Base-by-base conservation (phyloP, 345 rosid species). In the Hypericum androsaemum region DNA sequence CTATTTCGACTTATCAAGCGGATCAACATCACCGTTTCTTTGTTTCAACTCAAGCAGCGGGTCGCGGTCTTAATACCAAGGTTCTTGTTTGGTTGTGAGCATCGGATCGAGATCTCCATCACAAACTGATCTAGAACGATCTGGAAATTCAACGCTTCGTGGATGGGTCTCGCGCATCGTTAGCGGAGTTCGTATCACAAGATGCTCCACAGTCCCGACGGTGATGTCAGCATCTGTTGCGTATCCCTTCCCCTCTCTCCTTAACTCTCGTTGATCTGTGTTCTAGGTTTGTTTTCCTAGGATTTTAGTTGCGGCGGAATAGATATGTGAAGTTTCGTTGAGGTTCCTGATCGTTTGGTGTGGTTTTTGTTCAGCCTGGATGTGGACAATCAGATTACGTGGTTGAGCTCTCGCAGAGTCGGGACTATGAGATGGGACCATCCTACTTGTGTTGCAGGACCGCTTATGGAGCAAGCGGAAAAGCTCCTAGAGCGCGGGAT, bases 401-500 rank as follows among this genome's bases (percentile, higher is more conserved):
- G 97, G 97, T 92, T 3, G 94, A 92, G 47, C 73, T 88, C 6
- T 94, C 97, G 7, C 64, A 83, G 50, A 94, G 99, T 65, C 97
- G 85, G 80, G 97, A 94, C 69, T 94, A 88, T 37, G 99, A 88
- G 61, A 94, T 94, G 97, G 54, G 99, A 94, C 72, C 97, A 97
- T 17, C 88, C 99, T 5, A 94, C 97, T 41, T 95, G 99, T 50
- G 99, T 85, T 65, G 99, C 99, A 60, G 99, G 99, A 50, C 80
- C 97, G 0, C 89, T 94, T 55, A 61, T 94, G 28, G 97, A 94
- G 76, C 97, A 94, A 62, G 97, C 99, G 52, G 95, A 94, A 71
- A 77, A 78, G 69, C 72, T 80, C 7, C 38, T 88, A 51, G 99
- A 92, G 63, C 86, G 94, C n/a, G 97, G 97, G 14, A 80, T 92